These are phyloP conservation scores for Phytophthora megakarya DNA, from an alignment of 352 stramenopile genomes.

Conservation along the genomic window DNA sequence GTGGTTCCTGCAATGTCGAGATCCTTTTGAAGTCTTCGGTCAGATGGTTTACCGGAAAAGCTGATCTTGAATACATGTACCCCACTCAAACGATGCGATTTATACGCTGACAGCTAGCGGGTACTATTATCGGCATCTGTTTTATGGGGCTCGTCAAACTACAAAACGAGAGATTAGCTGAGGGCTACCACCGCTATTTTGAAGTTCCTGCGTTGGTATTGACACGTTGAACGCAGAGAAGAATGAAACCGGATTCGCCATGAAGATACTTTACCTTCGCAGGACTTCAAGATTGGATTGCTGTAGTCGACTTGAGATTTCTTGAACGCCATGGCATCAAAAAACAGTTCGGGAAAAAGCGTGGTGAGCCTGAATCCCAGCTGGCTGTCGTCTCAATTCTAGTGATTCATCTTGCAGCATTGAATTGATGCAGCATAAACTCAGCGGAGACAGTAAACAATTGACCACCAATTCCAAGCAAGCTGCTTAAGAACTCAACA, in stretches of 20 bases:
- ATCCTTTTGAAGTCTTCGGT: background rate
- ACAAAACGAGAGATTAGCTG: background rate
- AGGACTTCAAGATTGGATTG: background rate
- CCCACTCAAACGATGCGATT: background rate
- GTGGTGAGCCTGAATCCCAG: background rate
- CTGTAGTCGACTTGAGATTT: slow-evolving; percentile 13
- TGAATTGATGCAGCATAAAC: background rate
- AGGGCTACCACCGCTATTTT: background rate
- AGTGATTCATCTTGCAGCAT: background rate
- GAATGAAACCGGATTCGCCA: background rate
- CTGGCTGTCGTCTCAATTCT: background rate
- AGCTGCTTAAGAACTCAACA: no score
- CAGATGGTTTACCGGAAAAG: slow-evolving; percentile 19
- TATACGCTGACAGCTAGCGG: background rate
- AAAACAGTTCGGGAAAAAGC: slow-evolving; percentile 3
- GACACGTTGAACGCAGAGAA: background rate
- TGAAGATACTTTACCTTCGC: background rate
- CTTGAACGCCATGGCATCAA: background rate
- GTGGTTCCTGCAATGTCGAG: no score
- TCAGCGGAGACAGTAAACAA: background rate
- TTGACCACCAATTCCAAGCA: background rate
- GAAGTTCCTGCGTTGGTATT: background rate
- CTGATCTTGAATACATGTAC: slow-evolving; percentile 1
- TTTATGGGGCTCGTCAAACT: background rate
- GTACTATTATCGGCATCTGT: background rate